Conservation (phyloP, 495 filamentous ascomycete species). For the Neurospora intermedia region DNA sequence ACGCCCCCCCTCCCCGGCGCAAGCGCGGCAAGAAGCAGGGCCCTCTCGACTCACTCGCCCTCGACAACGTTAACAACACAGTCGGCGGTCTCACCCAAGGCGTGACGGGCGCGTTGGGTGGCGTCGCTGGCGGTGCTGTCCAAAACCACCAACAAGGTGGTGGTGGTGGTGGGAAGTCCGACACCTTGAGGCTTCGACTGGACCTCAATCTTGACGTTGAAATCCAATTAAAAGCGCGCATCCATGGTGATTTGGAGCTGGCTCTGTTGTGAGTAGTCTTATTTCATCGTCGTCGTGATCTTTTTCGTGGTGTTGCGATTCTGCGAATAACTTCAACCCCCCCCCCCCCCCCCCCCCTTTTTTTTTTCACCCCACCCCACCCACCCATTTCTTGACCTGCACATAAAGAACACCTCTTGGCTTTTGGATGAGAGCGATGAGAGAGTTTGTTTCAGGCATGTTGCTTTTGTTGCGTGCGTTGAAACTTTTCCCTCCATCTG, state of each 20-base stretch:
- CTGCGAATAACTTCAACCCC: neutral
- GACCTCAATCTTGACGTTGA: slow-evolving; percentile 85
- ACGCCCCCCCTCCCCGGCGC: slow-evolving; percentile 23
- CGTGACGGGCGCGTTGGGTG: slow-evolving; percentile 46
- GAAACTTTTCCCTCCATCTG: neutral
- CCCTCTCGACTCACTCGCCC: slow-evolving; percentile 47
- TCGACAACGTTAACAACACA: slow-evolving; percentile 53
- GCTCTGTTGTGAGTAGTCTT: slow-evolving; percentile 60
- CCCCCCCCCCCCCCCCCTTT: neutral
- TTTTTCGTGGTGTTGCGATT: neutral
- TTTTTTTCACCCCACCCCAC: neutral
- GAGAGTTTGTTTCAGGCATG: neutral
- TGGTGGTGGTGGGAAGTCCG: slow-evolving; percentile 41
- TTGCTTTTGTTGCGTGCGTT: neutral
- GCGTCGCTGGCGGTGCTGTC: slow-evolving; percentile 40
- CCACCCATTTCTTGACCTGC: neutral
- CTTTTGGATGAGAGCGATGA: neutral
- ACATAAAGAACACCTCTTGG: neutral
- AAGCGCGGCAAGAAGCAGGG: slow-evolving; percentile 32
- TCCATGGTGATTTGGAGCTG: slow-evolving; percentile 76
- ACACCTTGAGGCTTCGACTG: slow-evolving; percentile 64
- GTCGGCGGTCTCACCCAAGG: slow-evolving; percentile 50
- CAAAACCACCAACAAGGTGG: slow-evolving; percentile 29
- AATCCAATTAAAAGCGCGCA: too few species aligned
- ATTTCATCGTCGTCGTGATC: slow-evolving; percentile 1